A percentile compares a stretch with the other conserved stretches of the same genome.
phyloP scores from a whole-genome alignment of 2,329 filamentous ascomycete genomes.

The Bipolaris cookei region DNA sequence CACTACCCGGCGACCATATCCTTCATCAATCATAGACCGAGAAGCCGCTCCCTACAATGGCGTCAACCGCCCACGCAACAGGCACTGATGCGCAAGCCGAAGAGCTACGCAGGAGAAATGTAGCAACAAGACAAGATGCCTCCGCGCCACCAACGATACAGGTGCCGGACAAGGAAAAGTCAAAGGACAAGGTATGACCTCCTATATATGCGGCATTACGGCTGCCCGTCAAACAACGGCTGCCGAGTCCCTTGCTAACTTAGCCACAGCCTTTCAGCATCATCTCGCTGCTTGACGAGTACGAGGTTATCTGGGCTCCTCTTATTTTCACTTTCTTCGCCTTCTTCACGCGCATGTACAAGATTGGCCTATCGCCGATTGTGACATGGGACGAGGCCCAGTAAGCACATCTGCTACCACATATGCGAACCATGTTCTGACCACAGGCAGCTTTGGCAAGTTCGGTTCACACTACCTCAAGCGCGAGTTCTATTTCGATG shows the following conservation, averaged over 20 bases:
- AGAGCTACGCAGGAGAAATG: constrained; percentile 56
- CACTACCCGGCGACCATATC: constrained; percentile 6
- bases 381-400: constrained; percentile 80
- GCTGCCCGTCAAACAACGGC: constrained; percentile 9
- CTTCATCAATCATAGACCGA: neutral
- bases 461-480: constrained; percentile 99
- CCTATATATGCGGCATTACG: neutral
- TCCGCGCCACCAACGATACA: constrained; percentile 38
- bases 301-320: constrained; percentile 68
- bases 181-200: constrained; percentile 54
- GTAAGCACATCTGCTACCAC: constrained; percentile 54
- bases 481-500: constrained; percentile 98
- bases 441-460: constrained; percentile 77
- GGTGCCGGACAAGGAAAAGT: constrained; percentile 53
- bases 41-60: constrained; percentile 30
- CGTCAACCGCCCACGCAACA: constrained; percentile 43
- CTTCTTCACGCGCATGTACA: constrained; percentile 71
- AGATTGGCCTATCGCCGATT: constrained; percentile 71
- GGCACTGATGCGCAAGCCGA: constrained; percentile 52
- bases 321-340: constrained; percentile 67
- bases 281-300: constrained; percentile 67
- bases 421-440: constrained; percentile 25
- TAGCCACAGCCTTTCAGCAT: constrained; percentile 57
- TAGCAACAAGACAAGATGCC: constrained; percentile 36
- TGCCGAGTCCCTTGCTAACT: constrained; percentile 25